These are phyloP conservation scores for Pyrrhoderma lamaoense DNA, from an alignment of 1,284 basidiomycete genomes.

Conservation along the genomic window DNA sequence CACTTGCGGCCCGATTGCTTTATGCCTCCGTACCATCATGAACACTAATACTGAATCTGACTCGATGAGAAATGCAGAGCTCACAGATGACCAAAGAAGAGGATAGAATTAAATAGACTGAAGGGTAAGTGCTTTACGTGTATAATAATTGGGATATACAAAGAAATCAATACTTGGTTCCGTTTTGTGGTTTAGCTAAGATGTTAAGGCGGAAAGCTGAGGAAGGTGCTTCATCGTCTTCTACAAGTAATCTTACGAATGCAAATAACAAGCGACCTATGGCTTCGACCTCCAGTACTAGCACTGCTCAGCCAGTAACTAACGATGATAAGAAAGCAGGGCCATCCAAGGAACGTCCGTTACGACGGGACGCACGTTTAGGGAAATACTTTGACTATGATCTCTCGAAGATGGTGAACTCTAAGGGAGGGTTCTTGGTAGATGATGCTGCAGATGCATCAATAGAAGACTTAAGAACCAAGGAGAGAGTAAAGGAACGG, in stretches of 20 bases:
- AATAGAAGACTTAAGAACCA: slow-evolving; percentile 49
- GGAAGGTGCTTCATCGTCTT: slow-evolving; percentile 36
- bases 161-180: too few relatives aligned
- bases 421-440: slow-evolving; percentile 87
- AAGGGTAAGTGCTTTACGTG: slow-evolving; percentile 35
- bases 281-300: slow-evolving; percentile 30
- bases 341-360: slow-evolving; percentile 43
- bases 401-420: slow-evolving; percentile 93
- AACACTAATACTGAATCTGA: not conserved
- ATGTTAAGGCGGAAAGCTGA: slow-evolving; percentile 52
- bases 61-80: slow-evolving; percentile 8
- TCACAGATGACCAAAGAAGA: slow-evolving; percentile 39
- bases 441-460: slow-evolving; percentile 75
- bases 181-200: slow-evolving; percentile 46
- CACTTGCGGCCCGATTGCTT: not conserved
- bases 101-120: slow-evolving; percentile 48
- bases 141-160: too few relatives aligned
- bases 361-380: slow-evolving; percentile 63
- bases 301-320: too few relatives aligned
- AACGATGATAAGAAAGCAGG: too few relatives aligned
- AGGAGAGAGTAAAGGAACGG: slow-evolving; percentile 71
- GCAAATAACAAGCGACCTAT: slow-evolving; percentile 53
- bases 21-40: slow-evolving; percentile 4
- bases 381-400: slow-evolving; percentile 95
- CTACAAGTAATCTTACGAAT: slow-evolving; percentile 40